Percentiles rank a stretch among this genome's conserved stretches.
Evolutionary conservation across 495 filamentous ascomycete genomes (phyloP).

Genomic region (Chlorociboria aeruginascens): DNA sequence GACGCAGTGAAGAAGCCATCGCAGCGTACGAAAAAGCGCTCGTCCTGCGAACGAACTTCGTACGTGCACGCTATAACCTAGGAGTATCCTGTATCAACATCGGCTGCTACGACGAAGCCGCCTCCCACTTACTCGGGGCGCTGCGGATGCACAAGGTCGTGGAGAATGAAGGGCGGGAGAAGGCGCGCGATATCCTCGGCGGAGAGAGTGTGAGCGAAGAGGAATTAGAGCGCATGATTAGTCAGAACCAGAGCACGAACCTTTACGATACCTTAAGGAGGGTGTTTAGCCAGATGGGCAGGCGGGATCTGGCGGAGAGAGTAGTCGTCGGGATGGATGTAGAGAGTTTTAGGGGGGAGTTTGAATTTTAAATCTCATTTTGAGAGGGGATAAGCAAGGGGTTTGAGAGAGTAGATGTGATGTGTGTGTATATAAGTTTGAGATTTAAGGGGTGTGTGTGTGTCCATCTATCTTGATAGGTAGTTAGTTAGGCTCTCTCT

Average conservation of each 20-base stretch:
- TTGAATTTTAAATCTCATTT: slow-evolving; percentile 33
- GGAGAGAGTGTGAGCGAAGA: slow-evolving; percentile 44
- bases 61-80: slow-evolving; percentile 91
- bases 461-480: too few species aligned
- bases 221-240: slow-evolving; percentile 67
- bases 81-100: slow-evolving; percentile 97
- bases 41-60: slow-evolving; percentile 83
- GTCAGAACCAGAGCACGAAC: slow-evolving; percentile 92
- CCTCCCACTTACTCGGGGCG: slow-evolving; percentile 86
- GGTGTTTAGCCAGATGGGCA: slow-evolving; percentile 89
- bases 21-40: slow-evolving; percentile 90
- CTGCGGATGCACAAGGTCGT: slow-evolving; percentile 95
- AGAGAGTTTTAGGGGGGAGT: slow-evolving; percentile 62
- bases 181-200: slow-evolving; percentile 68
- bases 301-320: slow-evolving; percentile 75
- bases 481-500: too few species aligned
- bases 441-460: too few species aligned
- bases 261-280: slow-evolving; percentile 84
- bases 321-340: slow-evolving; percentile 86
- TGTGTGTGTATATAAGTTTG: too few species aligned
- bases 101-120: slow-evolving; percentile 83
- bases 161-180: slow-evolving; percentile 71
- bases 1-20: slow-evolving; percentile 88
- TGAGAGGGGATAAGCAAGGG: too few species aligned
- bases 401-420: too few species aligned